phyloP scores from a whole-genome alignment of 2,329 filamentous ascomycete species.

The Penicillium sp. region DNA sequence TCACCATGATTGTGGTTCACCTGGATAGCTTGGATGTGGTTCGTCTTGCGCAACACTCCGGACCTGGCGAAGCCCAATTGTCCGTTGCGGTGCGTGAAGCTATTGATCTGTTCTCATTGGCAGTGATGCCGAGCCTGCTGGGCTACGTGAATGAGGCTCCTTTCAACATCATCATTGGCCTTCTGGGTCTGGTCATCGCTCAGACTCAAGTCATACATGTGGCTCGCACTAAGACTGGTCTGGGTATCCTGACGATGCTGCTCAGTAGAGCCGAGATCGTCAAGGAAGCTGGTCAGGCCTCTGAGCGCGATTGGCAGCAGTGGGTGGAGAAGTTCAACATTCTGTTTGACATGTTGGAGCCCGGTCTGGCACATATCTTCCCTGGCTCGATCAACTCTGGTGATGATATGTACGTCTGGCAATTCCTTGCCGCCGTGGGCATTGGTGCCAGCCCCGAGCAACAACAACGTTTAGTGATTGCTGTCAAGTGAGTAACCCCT shows the following conservation, averaged over 20 bases:
- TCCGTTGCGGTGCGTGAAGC: slow-evolving; percentile 80
- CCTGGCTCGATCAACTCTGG: slow-evolving; percentile 85
- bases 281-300: slow-evolving; percentile 73
- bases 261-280: slow-evolving; percentile 91
- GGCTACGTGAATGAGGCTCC: slow-evolving; percentile 88
- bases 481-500: slow-evolving; percentile 68
- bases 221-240: slow-evolving; percentile 80
- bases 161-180: slow-evolving; percentile 84
- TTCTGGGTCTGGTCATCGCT: slow-evolving; percentile 79
- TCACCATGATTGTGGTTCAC: slow-evolving; percentile 94
- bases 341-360: slow-evolving; percentile 85
- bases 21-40: slow-evolving; percentile 91
- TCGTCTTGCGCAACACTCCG: slow-evolving; percentile 68
- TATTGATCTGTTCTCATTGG: slow-evolving; percentile 83
- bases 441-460: slow-evolving; percentile 92
- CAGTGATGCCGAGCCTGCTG: slow-evolving; percentile 88
- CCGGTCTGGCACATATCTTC: slow-evolving; percentile 81
- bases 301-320: slow-evolving; percentile 73
- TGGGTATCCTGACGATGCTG: slow-evolving; percentile 89
- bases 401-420: slow-evolving; percentile 97
- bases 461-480: slow-evolving; percentile 89
- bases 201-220: slow-evolving; percentile 82
- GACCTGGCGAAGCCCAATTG: slow-evolving; percentile 69
- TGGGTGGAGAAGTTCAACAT: slow-evolving; percentile 83
- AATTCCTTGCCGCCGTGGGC: slow-evolving; percentile 92